phyloP scores from a whole-genome alignment of 495 filamentous ascomycete genomes.

The Talaromyces nanjingensis region DNA sequence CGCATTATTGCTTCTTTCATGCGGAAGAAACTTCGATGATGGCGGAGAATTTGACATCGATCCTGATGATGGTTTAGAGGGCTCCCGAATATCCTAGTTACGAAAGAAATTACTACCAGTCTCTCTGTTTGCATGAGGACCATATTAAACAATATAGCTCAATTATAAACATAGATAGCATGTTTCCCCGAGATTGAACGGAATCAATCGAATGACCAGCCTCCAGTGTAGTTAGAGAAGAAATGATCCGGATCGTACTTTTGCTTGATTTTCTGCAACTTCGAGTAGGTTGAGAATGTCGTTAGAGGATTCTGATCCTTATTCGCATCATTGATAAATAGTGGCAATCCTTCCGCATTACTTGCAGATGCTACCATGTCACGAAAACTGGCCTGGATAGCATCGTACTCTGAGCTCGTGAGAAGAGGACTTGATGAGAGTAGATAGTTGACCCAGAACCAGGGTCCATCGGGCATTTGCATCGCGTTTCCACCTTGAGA shows the following conservation, averaged over 20 bases:
- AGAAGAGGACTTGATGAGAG: conserved; percentile 19
- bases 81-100: not conserved
- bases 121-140: not conserved
- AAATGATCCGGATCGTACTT: conserved; percentile 31
- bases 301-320: conserved; percentile 24
- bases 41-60: not conserved
- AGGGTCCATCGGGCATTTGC: conserved; percentile 32
- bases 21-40: conserved; percentile 21
- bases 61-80: not conserved
- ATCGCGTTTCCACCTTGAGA: conserved; percentile 29
- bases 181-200: not conserved
- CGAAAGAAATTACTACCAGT: not conserved
- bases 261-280: conserved; percentile 26
- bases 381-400: conserved; percentile 24
- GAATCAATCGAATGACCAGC: conserved; percentile 24
- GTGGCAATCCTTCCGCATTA: conserved; percentile 24
- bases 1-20: conserved; percentile 18
- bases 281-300: conserved; percentile 23
- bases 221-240: conserved; percentile 27
- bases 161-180: not conserved
- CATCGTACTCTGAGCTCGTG: conserved; percentile 20
- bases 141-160: not conserved
- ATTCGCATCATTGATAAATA: conserved; percentile 29
- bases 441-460: conserved; percentile 27
- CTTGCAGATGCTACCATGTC: conserved; percentile 19